These are phyloP conservation scores for Leishmania martiniquensis DNA, from an alignment of 208 protist species.

Conservation along the genomic window DNA sequence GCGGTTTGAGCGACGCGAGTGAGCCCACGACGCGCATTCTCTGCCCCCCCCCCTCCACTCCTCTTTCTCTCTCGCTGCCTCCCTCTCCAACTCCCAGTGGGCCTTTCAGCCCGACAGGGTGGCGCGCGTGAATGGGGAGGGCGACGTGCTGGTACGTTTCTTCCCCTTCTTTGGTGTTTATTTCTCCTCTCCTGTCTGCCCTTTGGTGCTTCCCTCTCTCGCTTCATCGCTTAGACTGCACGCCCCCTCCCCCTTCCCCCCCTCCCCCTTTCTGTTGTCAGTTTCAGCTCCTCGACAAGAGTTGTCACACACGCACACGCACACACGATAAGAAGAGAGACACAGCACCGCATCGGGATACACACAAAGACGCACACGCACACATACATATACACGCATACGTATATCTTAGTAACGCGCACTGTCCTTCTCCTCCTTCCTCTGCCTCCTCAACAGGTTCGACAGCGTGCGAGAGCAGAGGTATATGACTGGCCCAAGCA, in stretches of 20 bases:
- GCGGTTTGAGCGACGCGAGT: not conserved
- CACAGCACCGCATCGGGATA: conserved; percentile 2
- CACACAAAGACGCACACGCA: not conserved
- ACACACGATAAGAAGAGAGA: not conserved
- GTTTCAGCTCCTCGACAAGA: not conserved
- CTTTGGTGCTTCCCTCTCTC: not conserved
- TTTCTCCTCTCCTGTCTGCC: not conserved
- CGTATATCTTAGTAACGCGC: not conserved
- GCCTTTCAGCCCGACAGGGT: conserved; percentile 1
- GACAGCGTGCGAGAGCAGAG: not conserved
- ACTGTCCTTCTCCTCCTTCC: not conserved
- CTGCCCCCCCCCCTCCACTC: not conserved
- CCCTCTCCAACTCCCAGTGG: not conserved
- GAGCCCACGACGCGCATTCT: not conserved
- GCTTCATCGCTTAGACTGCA: conserved; percentile 8
- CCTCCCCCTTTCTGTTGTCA: not conserved
- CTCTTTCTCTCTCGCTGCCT: not conserved
- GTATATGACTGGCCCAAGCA: not conserved
- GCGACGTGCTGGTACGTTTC: too few relatives aligned
- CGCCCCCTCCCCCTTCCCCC: not conserved
- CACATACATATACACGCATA: not conserved
- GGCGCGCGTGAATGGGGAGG: not conserved
- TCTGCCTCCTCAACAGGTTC: not conserved
- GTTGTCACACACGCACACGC: not conserved
- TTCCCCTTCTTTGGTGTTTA: too few relatives aligned